Evolutionary conservation across 1,139 yeast genomes (phyloP).

Genomic region (Candida frijolesensis): DNA sequence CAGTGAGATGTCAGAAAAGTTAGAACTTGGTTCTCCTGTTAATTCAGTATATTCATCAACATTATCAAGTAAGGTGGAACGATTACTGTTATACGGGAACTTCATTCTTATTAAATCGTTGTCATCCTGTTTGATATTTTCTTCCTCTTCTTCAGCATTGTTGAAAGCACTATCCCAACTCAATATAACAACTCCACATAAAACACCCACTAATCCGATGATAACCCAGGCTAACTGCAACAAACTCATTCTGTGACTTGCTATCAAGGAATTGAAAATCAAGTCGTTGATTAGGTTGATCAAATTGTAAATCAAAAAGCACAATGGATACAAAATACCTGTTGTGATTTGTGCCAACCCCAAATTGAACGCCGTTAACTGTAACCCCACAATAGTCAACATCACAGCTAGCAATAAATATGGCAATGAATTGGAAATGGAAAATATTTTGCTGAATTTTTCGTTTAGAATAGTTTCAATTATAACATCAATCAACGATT

Average conservation of each 20-base stretch:
- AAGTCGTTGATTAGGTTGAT: constrained; percentile 75
- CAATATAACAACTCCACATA: constrained; percentile 43
- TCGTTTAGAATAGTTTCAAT: constrained; percentile 45
- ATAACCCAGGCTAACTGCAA: constrained; percentile 38
- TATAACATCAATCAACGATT: constrained; percentile 74
- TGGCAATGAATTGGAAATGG: constrained; percentile 30
- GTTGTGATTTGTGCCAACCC: constrained; percentile 77
- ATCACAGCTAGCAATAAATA: constrained; percentile 60
- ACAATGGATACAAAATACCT: constrained; percentile 78
- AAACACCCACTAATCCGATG: constrained; percentile 40
- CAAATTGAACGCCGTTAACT: constrained; percentile 71
- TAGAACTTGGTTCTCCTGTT: constrained; percentile 7
- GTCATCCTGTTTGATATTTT: constrained; percentile 4
- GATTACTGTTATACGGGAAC: constrained; percentile 11
- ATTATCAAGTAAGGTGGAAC: neutral
- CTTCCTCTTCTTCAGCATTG: constrained; percentile 5
- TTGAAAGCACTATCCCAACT: constrained; percentile 49
- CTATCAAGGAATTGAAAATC: constrained; percentile 45
- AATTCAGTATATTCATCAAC: constrained; percentile 9
- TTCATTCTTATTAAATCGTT: constrained; percentile 13
- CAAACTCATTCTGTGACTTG: constrained; percentile 30
- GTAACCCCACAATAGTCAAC: constrained; percentile 70
- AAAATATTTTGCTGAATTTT: constrained; percentile 23
- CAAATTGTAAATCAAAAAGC: constrained; percentile 81
- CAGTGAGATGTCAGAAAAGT: constrained; percentile 6